Base-by-base conservation (phyloP, 768 basidiomycete genomes). In the Leucocoprinus leucothites region DNA sequence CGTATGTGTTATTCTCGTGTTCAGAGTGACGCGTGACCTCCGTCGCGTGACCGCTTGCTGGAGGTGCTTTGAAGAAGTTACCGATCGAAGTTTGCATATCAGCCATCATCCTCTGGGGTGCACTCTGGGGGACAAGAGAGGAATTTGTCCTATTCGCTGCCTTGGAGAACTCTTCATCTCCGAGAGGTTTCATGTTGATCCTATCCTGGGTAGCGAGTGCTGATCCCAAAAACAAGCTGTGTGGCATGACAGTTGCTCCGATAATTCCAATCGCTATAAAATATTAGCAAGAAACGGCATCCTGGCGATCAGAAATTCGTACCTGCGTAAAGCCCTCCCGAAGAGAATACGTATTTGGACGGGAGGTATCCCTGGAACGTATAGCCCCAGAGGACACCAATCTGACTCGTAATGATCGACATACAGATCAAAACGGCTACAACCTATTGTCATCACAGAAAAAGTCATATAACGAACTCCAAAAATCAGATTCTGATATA, bases 191-290 rank as follows among this genome's bases (percentile, higher is more conserved):
- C 42, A 34, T 34, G 6, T 41, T 35, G 14, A 72, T 62, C 38
- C 71, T 69, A 53, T 73, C 69, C 40, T 71, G 69, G 0, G 71
- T 66, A 34, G 71, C 69, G 5, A 71, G 58, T 16, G 68, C 67
- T 2, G 70, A 73, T 3, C 72, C 72, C 42, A 72, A 59, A 57
- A 71, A 73, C 49, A 74, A 58, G 5, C 83, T 82, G 65, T 90
- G 89, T 1, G 90, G 89, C 89, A 91, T 91, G 51, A 90, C 82
- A 2, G 89, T 91, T 2, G 89, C 86, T 47, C 84, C 83, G 3
- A 84, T 59, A 41, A 86, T 82, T 26, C 84, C 83, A 53, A 83
- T 76, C 24, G 81, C 80, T 82, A 56, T 5, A 28, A 68, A 52
- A 18, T 16, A 36, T 28, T 25, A 36, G 22, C 21, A 19, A 18